Conservation (phyloP, 345 rosid genomes). For the Euphorbia tirucalli region DNA sequence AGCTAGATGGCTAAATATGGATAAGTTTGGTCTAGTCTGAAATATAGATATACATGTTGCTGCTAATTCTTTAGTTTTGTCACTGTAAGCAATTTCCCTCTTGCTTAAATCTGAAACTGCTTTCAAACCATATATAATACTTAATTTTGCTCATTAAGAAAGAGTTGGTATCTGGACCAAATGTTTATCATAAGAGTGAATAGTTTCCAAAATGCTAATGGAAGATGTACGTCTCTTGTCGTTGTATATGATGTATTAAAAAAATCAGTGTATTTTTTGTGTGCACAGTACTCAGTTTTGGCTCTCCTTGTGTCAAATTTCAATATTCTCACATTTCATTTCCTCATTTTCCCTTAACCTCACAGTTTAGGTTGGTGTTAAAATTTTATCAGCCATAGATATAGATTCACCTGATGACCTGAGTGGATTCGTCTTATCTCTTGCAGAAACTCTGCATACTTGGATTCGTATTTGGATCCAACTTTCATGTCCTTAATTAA, state of each 20-base stretch:
- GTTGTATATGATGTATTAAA: too few relatives aligned
- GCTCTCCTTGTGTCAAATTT: background rate
- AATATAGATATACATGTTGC: background rate
- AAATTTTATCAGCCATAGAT: background rate
- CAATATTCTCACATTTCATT: background rate
- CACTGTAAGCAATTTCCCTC: background rate
- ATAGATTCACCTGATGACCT: conserved; percentile 1
- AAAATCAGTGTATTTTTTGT: background rate
- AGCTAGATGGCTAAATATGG: background rate
- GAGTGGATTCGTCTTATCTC: conserved; percentile 17
- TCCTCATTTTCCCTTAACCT: background rate
- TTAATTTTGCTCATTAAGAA: background rate
- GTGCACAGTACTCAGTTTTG: background rate
- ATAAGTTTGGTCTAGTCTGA: background rate
- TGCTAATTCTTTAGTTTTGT: background rate
- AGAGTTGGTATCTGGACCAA: background rate
- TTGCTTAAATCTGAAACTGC: background rate
- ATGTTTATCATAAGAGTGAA: background rate
- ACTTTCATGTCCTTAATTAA: conserved; percentile 93
- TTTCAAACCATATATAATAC: background rate
- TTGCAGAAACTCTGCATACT: conserved; percentile 72
- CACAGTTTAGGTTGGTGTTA: conserved; percentile 2
- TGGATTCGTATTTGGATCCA: conserved; percentile 93
- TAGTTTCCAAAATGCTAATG: background rate
- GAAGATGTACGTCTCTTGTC: background rate